These are phyloP conservation scores for Solanum hybrid DNA, from an alignment of 305 asterid genomes.

Conservation along the genomic window DNA sequence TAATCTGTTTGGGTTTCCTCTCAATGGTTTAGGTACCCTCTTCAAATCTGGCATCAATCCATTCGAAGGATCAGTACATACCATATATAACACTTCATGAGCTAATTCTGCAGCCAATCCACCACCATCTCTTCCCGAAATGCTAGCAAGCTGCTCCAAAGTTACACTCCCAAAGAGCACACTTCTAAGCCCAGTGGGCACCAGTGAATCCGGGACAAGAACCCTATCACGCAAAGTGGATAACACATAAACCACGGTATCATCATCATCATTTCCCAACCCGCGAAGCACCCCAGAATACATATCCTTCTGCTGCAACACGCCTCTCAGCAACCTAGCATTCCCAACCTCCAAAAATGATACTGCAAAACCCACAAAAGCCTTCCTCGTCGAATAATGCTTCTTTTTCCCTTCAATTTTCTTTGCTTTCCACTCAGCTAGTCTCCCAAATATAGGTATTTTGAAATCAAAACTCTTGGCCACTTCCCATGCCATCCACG, in stretches of 20 bases:
- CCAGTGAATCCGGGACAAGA: constrained; percentile 63
- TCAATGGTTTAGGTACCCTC: constrained; percentile 62
- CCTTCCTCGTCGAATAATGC: constrained; percentile 54
- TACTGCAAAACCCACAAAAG: constrained; percentile 74
- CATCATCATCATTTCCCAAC: constrained; percentile 77
- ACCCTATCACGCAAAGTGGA: constrained; percentile 53
- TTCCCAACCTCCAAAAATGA: constrained; percentile 75
- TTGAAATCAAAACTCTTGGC: constrained; percentile 70
- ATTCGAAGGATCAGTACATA: constrained; percentile 68
- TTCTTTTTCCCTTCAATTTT: constrained; percentile 29
- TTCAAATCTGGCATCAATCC: constrained; percentile 88
- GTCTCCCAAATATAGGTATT: constrained; percentile 37
- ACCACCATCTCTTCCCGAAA: constrained; percentile 60
- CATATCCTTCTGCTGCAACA: constrained; percentile 86
- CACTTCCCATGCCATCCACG: constrained; percentile 72
- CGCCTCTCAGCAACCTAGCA: constrained; percentile 70
- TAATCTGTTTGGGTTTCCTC: constrained; percentile 68
- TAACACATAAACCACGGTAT: constrained; percentile 48
- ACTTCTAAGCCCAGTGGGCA: constrained; percentile 80
- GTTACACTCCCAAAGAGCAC: constrained; percentile 91
- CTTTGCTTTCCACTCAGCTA: constrained; percentile 61
- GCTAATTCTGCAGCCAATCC: constrained; percentile 62
- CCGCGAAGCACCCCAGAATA: constrained; percentile 87
- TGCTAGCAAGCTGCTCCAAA: constrained; percentile 63
- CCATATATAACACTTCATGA: constrained; percentile 50